These are phyloP conservation scores for Xylariaceae sp. DNA, from an alignment of 2,329 filamentous ascomycete species.

Conservation along the genomic window DNA sequence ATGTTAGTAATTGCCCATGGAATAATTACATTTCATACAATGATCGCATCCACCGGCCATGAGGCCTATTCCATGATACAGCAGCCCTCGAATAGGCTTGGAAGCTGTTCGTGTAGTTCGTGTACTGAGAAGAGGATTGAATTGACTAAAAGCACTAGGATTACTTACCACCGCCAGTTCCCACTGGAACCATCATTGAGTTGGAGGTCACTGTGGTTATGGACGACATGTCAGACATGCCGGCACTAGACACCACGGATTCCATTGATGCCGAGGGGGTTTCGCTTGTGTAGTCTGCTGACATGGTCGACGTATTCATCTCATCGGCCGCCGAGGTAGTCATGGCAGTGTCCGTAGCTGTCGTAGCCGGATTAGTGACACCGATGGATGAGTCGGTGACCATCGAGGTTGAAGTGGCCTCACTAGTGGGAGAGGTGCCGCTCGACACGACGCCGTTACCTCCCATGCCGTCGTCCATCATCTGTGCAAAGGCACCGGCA, in stretches of 20 bases:
- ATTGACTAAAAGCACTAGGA: not conserved
- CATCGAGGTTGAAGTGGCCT: constrained; percentile 4
- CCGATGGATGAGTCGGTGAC: constrained; percentile 3
- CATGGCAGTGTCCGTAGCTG: constrained; percentile 2
- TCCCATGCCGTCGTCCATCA: constrained; percentile 18
- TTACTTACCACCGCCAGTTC: constrained; percentile 15
- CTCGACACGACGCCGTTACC: constrained; percentile 7
- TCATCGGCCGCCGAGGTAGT: constrained; percentile 10
- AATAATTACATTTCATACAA: not conserved
- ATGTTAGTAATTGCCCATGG: not conserved
- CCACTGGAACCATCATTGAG: constrained; percentile 21
- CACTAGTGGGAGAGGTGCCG: constrained; percentile 5
- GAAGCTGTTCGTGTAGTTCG: not conserved
- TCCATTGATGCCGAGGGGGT: constrained; percentile 16
- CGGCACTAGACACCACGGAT: constrained; percentile 2
- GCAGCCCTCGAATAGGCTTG: not conserved
- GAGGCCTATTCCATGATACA: not conserved
- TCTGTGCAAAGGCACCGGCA: constrained; percentile 28
- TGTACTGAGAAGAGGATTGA: not conserved
- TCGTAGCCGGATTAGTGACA: constrained; percentile 7
- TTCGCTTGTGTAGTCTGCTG: not conserved
- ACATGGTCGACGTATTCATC: not conserved
- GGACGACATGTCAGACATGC: constrained; percentile 14
- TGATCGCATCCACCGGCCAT: not conserved
- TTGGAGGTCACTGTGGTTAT: constrained; percentile 7